Conservation (phyloP, 2,329 filamentous ascomycete genomes). For the Alternaria gansuensis region DNA sequence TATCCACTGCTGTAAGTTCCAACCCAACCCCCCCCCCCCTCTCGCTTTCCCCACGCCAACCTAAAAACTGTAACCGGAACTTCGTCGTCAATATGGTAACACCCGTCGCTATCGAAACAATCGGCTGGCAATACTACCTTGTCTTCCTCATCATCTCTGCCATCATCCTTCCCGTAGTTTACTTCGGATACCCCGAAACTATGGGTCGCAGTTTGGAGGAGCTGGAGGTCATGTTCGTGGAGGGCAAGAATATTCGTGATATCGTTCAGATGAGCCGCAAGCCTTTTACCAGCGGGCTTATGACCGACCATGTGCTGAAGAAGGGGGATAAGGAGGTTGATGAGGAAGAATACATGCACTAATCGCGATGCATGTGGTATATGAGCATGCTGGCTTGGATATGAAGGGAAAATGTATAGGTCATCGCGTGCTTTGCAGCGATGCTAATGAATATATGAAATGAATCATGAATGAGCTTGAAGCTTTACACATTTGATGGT, state of each 20-base stretch:
- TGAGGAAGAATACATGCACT: constrained; percentile 20
- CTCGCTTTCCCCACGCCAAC: not conserved
- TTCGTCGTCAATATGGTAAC: constrained; percentile 43
- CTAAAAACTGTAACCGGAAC: constrained; percentile 37
- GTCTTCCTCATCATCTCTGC: constrained; percentile 60
- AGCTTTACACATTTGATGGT: not conserved
- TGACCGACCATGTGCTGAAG: constrained; percentile 19
- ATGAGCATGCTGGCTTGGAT: not conserved
- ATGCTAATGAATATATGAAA: constrained; percentile 8
- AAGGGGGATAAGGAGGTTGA: constrained; percentile 25
- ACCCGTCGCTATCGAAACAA: constrained; percentile 58
- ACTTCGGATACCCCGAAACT: constrained; percentile 60
- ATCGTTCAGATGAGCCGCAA: constrained; percentile 38
- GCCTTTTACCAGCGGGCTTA: constrained; percentile 24
- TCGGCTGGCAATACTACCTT: constrained; percentile 64
- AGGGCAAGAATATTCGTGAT: constrained; percentile 43
- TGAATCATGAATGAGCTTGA: not conserved
- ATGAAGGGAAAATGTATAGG: not conserved
- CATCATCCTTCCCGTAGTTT: constrained; percentile 58
- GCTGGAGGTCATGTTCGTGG: constrained; percentile 54
- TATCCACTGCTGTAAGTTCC: constrained; percentile 58
- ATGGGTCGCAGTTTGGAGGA: constrained; percentile 61
- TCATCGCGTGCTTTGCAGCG: not conserved
- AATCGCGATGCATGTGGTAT: not conserved
- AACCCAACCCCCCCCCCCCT: too few relatives aligned